Base-by-base conservation (phyloP, 169 alveolate species). In the Babesia divergens region DNA sequence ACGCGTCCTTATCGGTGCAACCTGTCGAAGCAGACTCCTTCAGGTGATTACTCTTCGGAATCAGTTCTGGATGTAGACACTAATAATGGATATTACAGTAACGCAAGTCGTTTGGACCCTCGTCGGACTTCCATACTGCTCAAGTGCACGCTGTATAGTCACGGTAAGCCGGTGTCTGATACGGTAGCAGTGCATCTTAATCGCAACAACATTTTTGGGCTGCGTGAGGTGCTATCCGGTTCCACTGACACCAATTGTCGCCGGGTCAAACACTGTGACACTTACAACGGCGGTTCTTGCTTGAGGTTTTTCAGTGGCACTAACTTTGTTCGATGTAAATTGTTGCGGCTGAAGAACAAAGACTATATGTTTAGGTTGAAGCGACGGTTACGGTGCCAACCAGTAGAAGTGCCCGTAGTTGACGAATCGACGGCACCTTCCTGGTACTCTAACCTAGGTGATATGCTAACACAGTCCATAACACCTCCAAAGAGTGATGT, bases 251-350 rank as follows among this genome's bases (percentile, higher is more conserved):
- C 66, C 22, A 29, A 22, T 8, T 32, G 14, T 50, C 59, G 20
- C 20, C 42, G 59, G 0, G 47, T 46, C 11, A 62, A 62, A 32
- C 72, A 62, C 49, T 46, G 72, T 20, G 1, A 35, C 16, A 62
- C 72, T 8, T 62, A 44, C 72, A 31, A 6, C 31, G 47, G 59
- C 3, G 59, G 60, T 20, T 62, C 62, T 18, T 31, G 24, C 28
- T 7, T 20, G 11, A 11, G 60, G 18, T 6, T 11, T 0, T 20
- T 44, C 14, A 46, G 52, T 1, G 59, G 60, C 0, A 7, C 3
- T 29, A 47, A 28, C 59, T 26, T 26, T 28, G 2, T 7, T 0
- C 46, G 59, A 22, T 62, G 72, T 13, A 44, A 8, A 20, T n/a
- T 62, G 5, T 37, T 14, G 14, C 29, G 3, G 11, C 7, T 3